These are phyloP conservation scores for Pisolithus marmoratus DNA, from an alignment of 768 basidiomycete species.

Conservation along the genomic window DNA sequence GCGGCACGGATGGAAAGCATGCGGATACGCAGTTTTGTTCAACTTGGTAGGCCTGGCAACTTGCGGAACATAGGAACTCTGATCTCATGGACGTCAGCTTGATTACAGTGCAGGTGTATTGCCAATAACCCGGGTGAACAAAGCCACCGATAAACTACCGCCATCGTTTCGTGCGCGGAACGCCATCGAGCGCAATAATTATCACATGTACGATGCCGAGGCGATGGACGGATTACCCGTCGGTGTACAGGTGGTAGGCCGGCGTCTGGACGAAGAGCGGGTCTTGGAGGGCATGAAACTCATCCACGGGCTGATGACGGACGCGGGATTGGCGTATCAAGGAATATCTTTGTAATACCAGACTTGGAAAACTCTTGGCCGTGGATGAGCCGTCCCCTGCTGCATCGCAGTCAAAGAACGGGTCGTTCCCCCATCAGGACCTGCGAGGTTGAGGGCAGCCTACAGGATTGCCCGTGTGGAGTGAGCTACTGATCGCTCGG, in stretches of 20 bases:
- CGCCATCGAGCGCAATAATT: constrained; percentile 34
- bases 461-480: constrained; percentile 60
- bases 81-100: constrained; percentile 21
- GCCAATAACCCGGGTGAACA: constrained; percentile 38
- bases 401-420: constrained; percentile 9
- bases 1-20: constrained; percentile 50
- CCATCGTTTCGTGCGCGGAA: constrained; percentile 26
- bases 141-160: constrained; percentile 25
- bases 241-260: constrained; percentile 39
- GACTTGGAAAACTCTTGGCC: constrained; percentile 71
- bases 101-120: constrained; percentile 42
- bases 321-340: constrained; percentile 17
- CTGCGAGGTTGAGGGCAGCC: constrained; percentile 56
- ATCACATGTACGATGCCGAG: constrained; percentile 35
- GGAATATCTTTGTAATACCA: constrained; percentile 19
- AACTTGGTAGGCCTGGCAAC: constrained; percentile 43
- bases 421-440: constrained; percentile 64
- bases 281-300: constrained; percentile 42
- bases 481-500: constrained; percentile 58
- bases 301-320: constrained; percentile 26
- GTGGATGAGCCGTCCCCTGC: constrained; percentile 65
- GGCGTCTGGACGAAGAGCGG: constrained; percentile 42
- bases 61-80: not conserved
- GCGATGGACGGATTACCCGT: constrained; percentile 43
- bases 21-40: constrained; percentile 62